phyloP scores from a whole-genome alignment of 768 basidiomycete species.

The Auricularia sp. region DNA sequence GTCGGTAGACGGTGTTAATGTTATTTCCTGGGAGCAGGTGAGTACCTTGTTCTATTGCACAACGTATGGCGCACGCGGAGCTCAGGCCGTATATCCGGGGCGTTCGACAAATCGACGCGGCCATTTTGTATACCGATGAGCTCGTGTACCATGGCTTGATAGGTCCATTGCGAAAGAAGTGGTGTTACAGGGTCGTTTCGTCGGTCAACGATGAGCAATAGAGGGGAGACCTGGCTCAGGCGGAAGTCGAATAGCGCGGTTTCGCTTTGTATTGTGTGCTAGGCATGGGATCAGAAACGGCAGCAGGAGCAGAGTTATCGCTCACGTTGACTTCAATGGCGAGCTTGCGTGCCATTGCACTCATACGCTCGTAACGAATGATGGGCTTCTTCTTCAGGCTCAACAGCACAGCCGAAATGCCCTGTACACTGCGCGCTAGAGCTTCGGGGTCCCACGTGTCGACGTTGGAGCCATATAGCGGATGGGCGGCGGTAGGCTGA shows the following conservation, averaged over 20 bases:
- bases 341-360: conserved; percentile 81
- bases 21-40: conserved; percentile 62
- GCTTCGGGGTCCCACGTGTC: conserved; percentile 67
- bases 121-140: conserved; percentile 89
- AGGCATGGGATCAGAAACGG: conserved; percentile 9
- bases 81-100: conserved; percentile 81
- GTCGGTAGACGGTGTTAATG: conserved; percentile 82
- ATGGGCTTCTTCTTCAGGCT: conserved; percentile 94
- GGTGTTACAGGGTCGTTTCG: conserved; percentile 97
- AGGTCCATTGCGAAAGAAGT: conserved; percentile 95
- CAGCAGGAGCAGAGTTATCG: background rate
- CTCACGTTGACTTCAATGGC: conserved; percentile 76
- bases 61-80: conserved; percentile 49
- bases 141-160: conserved; percentile 99
- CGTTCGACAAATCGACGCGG: conserved; percentile 71
- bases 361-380: conserved; percentile 91
- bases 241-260: conserved; percentile 86
- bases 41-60: background rate
- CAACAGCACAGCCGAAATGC: conserved; percentile 75
- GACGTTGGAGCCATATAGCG: conserved; percentile 63
- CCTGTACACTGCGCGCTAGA: conserved; percentile 69
- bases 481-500: conserved; percentile 47
- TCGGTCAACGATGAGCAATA: conserved; percentile 87
- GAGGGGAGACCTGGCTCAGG: conserved; percentile 74
- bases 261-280: conserved; percentile 78